Evolutionary conservation across 2,329 filamentous ascomycete species (phyloP).

Genomic region (Colletotrichum tanaceti): DNA sequence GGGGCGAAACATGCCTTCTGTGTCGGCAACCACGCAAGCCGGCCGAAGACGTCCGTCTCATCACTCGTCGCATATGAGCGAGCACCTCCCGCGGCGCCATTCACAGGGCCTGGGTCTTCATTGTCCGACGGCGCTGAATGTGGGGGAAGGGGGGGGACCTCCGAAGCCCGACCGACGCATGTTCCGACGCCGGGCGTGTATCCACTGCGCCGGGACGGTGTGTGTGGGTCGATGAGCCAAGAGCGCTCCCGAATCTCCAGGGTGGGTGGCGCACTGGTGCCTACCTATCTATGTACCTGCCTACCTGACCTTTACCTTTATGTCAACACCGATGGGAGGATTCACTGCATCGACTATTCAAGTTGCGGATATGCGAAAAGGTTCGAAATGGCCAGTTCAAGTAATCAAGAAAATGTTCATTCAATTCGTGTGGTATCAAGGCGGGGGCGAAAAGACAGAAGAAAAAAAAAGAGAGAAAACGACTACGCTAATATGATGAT

Average conservation of each 20-base stretch:
- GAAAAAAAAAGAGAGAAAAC: not conserved
- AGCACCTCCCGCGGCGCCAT: not conserved
- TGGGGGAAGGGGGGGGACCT: not conserved
- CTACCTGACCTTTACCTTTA: too few species aligned
- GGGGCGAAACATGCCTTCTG: too few species aligned
- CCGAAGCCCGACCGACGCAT: not conserved
- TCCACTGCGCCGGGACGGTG: not conserved
- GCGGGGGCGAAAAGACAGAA: not conserved
- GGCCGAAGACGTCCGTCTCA: not conserved
- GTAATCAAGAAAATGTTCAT: constrained; percentile 18
- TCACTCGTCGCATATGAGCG: not conserved
- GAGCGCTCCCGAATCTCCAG: too few species aligned
- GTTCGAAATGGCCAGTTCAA: too few species aligned
- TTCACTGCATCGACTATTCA: too few species aligned
- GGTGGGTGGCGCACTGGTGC: too few species aligned
- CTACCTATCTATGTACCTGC: too few species aligned
- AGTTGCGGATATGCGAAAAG: not conserved
- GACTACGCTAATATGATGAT: constrained; percentile 36
- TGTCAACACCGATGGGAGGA: too few species aligned
- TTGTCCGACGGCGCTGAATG: not conserved
- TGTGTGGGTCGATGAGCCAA: not conserved
- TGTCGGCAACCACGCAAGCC: too few species aligned
- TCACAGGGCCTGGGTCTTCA: not conserved
- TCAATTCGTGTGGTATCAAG: constrained; percentile 40
- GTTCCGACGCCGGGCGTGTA: not conserved